These are phyloP conservation scores for Theobroma grandiflorum DNA, from an alignment of 441 rosid genomes.

Conservation along the genomic window DNA sequence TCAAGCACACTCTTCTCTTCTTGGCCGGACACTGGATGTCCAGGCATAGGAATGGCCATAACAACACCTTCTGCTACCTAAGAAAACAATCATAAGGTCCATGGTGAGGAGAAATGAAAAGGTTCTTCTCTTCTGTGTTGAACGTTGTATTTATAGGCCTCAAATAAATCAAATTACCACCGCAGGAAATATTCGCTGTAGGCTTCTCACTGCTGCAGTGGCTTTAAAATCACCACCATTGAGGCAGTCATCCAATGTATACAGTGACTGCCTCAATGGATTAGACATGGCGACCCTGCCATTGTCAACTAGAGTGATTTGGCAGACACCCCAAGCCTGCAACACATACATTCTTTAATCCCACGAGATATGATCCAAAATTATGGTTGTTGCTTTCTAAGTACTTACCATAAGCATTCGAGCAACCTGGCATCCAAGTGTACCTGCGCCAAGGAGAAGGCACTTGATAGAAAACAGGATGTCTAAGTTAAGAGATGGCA, in stretches of 20 bases:
- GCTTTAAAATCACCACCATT: slow-evolving; percentile 92
- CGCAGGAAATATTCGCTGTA: slow-evolving; percentile 83
- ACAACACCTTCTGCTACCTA: slow-evolving; percentile 84
- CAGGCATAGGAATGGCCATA: slow-evolving; percentile 98
- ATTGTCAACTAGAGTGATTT: slow-evolving; percentile 86
- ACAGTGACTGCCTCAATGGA: slow-evolving; percentile 94
- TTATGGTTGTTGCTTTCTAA: background rate
- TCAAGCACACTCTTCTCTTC: slow-evolving; percentile 76
- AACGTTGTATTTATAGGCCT: slow-evolving; percentile 21
- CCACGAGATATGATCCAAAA: slow-evolving; percentile 9
- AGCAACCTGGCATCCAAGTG: slow-evolving; percentile 98
- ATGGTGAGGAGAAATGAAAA: slow-evolving; percentile 5
- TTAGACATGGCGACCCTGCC: slow-evolving; percentile 98
- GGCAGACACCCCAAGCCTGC: slow-evolving; percentile 95
- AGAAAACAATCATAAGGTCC: slow-evolving; percentile 11
- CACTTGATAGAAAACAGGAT: slow-evolving; percentile 77
- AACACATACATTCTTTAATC: slow-evolving; percentile 33
- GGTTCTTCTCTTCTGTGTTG: background rate
- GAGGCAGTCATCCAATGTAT: slow-evolving; percentile 84
- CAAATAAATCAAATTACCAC: slow-evolving; percentile 54
- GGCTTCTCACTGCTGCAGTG: slow-evolving; percentile 84
- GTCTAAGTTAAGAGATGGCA: slow-evolving; percentile 87
- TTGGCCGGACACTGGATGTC: slow-evolving; percentile 83
- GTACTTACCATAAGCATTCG: slow-evolving; percentile 89
- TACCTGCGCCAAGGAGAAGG: slow-evolving; percentile 98